Conservation (phyloP, 495 filamentous ascomycete species). For the Penicillium ucsense region DNA sequence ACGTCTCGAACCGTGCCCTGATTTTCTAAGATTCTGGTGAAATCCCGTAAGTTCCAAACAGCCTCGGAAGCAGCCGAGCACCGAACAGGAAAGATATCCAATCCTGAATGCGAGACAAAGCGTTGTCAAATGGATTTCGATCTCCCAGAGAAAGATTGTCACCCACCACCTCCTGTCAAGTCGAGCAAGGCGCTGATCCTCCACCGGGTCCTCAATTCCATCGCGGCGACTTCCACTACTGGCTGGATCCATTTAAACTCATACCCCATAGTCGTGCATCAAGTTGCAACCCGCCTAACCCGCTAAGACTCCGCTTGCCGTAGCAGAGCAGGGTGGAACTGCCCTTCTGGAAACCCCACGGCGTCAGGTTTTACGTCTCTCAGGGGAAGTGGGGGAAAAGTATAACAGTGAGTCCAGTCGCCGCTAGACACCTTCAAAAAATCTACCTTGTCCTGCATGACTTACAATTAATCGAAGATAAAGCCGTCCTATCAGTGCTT, state of each 20-base stretch:
- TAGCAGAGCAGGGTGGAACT: conserved; percentile 2
- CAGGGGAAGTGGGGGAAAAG: not conserved
- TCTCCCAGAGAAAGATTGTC: not conserved
- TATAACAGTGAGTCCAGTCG: conserved; percentile 8
- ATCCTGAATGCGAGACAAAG: not conserved
- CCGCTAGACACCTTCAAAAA: not conserved
- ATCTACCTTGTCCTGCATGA: not conserved
- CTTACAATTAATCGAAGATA: not conserved
- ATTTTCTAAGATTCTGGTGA: not conserved
- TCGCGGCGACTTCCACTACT: too few relatives aligned
- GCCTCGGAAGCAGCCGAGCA: conserved; percentile 3
- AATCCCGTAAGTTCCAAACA: not conserved
- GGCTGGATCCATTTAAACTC: too few relatives aligned
- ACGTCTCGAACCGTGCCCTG: too few relatives aligned
- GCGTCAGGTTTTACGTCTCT: not conserved
- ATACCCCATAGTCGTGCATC: too few relatives aligned
- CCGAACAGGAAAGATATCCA: not conserved
- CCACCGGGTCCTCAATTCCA: too few relatives aligned
- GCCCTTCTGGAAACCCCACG: not conserved
- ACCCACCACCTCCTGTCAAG: too few relatives aligned
- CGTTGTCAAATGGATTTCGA: not conserved
- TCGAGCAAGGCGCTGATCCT: too few relatives aligned
- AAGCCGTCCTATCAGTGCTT: not conserved
- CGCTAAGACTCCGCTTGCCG: not conserved
- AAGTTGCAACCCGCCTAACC: too few relatives aligned